Percentiles rank a stretch among this genome's conserved stretches.
phyloP scores from a whole-genome alignment of 2,329 filamentous ascomycete genomes.

The Monilinia laxa region DNA sequence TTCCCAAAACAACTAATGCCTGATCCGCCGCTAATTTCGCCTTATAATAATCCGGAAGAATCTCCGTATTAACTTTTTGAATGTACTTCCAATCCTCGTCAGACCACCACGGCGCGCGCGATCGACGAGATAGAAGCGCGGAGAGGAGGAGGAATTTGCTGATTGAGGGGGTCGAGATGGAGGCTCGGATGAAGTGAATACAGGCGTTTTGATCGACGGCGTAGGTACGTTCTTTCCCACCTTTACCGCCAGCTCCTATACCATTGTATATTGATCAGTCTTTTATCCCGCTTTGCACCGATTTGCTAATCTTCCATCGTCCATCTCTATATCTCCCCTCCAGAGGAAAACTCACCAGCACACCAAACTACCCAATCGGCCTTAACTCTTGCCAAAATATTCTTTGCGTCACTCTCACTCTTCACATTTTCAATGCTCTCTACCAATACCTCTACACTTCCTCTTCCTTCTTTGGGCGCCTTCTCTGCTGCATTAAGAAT shows the following conservation, averaged over 20 bases:
- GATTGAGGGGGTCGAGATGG: conserved; percentile 53
- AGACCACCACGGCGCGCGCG: conserved; percentile 56
- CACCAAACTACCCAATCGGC: conserved; percentile 68
- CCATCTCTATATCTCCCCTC: not conserved
- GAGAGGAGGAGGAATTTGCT: conserved; percentile 65
- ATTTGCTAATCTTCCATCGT: not conserved
- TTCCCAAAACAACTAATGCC: conserved; percentile 51
- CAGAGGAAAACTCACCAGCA: conserved; percentile 51
- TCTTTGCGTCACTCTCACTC: conserved; percentile 59
- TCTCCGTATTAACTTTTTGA: conserved; percentile 44
- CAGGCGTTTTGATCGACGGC: conserved; percentile 64
- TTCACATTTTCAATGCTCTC: conserved; percentile 70
- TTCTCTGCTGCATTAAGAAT: conserved; percentile 52
- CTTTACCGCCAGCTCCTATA: conserved; percentile 57
- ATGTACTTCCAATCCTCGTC: conserved; percentile 47
- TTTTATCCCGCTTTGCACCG: not conserved
- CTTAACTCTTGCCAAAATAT: conserved; percentile 59
- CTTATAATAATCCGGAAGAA: conserved; percentile 55
- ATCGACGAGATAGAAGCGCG: conserved; percentile 55
- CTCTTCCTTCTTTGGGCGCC: conserved; percentile 45
- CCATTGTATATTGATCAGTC: not conserved
- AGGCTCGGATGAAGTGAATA: conserved; percentile 60
- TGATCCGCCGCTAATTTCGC: conserved; percentile 63
- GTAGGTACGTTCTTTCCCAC: conserved; percentile 56
- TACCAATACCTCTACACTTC: conserved; percentile 67